Conservation (phyloP, 306 rosid species). For the Cucumis hystrix region DNA sequence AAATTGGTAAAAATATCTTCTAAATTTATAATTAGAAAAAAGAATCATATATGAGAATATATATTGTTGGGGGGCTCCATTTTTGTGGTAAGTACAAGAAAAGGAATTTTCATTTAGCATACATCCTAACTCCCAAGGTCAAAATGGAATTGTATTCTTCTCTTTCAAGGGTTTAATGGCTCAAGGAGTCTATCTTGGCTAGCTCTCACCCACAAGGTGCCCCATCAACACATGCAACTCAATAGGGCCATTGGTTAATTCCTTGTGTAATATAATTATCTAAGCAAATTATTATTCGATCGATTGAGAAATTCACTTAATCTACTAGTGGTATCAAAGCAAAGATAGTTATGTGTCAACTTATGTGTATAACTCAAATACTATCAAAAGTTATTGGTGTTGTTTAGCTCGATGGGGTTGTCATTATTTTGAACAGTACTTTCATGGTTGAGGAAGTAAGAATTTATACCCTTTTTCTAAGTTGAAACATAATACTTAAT, state of each 20-base stretch:
- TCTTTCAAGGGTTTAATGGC: neutral
- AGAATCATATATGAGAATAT: neutral
- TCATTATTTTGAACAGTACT: too few relatives aligned
- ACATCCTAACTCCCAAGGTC: neutral
- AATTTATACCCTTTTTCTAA: too few relatives aligned
- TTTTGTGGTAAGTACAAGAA: neutral
- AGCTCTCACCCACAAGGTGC: neutral
- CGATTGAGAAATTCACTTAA: neutral
- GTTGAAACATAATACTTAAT: too few relatives aligned
- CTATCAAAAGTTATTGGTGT: too few relatives aligned
- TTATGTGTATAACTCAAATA: too few relatives aligned
- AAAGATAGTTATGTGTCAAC: neutral
- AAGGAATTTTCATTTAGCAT: neutral
- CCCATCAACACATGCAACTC: constrained; percentile 1
- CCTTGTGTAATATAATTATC: neutral
- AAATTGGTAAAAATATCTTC: too few relatives aligned
- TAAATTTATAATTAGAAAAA: neutral
- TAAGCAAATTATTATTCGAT: neutral
- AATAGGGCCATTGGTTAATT: neutral
- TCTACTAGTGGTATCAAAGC: neutral
- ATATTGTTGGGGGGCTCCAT: neutral
- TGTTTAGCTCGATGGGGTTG: too few relatives aligned
- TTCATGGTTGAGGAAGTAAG: too few relatives aligned
- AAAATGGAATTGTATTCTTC: neutral
- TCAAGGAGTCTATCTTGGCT: neutral